Conservation (phyloP, 257 asterid genomes). For the Penstemon eatonii region DNA sequence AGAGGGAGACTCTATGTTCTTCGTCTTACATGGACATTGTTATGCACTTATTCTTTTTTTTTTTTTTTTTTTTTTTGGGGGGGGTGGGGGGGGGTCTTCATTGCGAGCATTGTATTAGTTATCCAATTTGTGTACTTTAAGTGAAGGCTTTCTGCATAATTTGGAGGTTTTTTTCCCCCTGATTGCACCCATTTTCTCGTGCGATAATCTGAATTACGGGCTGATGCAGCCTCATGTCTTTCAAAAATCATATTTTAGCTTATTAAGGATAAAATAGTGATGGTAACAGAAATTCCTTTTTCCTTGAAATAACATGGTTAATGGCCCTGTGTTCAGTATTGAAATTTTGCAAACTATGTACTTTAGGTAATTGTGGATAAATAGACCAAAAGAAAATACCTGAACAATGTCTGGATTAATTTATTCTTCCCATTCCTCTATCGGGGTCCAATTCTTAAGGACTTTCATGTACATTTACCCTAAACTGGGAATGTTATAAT, state of each 20-base stretch:
- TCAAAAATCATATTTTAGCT: not conserved
- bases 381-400: not conserved
- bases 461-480: constrained; percentile 6
- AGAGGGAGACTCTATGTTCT: not conserved
- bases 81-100: not conserved
- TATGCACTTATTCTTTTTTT: not conserved
- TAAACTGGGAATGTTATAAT: constrained; percentile 9
- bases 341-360: too few species aligned
- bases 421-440: not conserved
- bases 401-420: too few species aligned
- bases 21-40: not conserved
- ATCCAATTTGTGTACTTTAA: not conserved
- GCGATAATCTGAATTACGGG: too few species aligned
- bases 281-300: not conserved
- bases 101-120: not conserved
- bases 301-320: not conserved
- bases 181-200: too few species aligned
- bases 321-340: too few species aligned
- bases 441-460: constrained; percentile 4
- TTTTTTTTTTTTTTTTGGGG: too few species aligned
- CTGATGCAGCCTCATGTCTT: too few species aligned
- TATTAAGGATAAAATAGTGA: not conserved
- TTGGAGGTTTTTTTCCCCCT: too few species aligned
- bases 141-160: not conserved
- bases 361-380: not conserved